Base-by-base conservation (phyloP, 495 filamentous ascomycete genomes). In the Hyphodiscus hymeniophilus region DNA sequence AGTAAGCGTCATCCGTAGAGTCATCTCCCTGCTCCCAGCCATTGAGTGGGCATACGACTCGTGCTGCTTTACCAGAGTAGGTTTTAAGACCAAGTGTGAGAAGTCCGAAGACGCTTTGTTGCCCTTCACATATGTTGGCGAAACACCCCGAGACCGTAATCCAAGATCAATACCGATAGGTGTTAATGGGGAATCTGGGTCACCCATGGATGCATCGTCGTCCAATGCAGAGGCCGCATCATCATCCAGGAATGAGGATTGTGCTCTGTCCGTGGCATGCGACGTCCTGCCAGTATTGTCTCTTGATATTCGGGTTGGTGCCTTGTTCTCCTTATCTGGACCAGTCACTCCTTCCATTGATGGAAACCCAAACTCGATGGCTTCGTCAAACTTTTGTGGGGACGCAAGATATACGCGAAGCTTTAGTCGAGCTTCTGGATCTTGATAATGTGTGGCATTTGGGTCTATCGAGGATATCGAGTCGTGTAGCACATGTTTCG, bases 331-430 rank as follows among this genome's bases (percentile, higher is more conserved):
- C 41, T 61, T 60, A 20, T 57, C 46, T n/a, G 59, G 47, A 16
- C 42, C 50, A 22, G 63, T 59, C 20, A 66, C 49, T 2, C 59
- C 58, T 31, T 73, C 66, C 24, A 66, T 75, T 15, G 86, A 80
- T 0, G 89, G 89, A 54, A 96, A 95, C 3, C 91, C 90, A 66
- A 92, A 95, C 60, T 92, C 87, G 44, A 95, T 76, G 1, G 87
- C 89, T 67, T 96, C 90, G 58, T 97, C 92, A 50, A 96, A 95
- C 60, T 94, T 95, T 52, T 95, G 87, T 7, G 89, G 85, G 1
- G 91, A 96, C 15, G 85, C 84, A 2, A 94, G 74, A 53, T 89
- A 94, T n/a, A 89, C 81, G 2, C 88, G 82, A 11, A 96, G 67
- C 60, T 91, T 94, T 40, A 90, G 66, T 31, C 91, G 79, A 31